Conservation (phyloP, 139 green algal species). For the Dunaliella sp. region DNA sequence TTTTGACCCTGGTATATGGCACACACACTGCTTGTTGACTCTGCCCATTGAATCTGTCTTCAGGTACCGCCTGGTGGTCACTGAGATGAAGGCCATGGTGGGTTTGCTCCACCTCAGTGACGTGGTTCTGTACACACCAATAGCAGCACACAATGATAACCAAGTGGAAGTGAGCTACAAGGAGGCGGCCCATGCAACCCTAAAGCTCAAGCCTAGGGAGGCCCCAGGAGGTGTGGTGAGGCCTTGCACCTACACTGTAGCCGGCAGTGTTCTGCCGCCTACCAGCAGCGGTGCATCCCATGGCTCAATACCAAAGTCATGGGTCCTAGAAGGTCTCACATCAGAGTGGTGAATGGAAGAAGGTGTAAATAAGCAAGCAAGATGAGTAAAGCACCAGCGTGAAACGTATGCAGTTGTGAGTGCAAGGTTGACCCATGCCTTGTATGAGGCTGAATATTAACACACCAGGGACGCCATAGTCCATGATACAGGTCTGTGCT, state of each 20-base stretch:
- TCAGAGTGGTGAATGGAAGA: too few species aligned
- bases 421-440: too few species aligned
- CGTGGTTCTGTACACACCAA: not conserved
- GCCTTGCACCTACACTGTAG: not conserved
- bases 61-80: conserved; percentile 10
- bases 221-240: not conserved
- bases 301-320: not conserved
- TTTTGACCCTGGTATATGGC: too few species aligned
- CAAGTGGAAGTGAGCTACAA: not conserved
- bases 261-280: too few species aligned
- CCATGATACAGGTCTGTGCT: too few species aligned
- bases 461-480: too few species aligned
- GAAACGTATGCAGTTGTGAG: too few species aligned
- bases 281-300: not conserved
- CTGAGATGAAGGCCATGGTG: conserved; percentile 21
- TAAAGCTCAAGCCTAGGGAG: conserved; percentile 4
- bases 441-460: too few species aligned
- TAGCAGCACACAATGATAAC: not conserved
- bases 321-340: not conserved
- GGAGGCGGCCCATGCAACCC: not conserved
- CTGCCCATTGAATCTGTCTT: too few species aligned
- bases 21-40: too few species aligned
- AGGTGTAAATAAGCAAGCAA: too few species aligned
- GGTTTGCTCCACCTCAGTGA: conserved; percentile 2
- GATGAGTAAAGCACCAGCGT: too few species aligned